Evolutionary conservation across 306 rosid species (phyloP).

Genomic region (Oemleria cerasiformis): DNA sequence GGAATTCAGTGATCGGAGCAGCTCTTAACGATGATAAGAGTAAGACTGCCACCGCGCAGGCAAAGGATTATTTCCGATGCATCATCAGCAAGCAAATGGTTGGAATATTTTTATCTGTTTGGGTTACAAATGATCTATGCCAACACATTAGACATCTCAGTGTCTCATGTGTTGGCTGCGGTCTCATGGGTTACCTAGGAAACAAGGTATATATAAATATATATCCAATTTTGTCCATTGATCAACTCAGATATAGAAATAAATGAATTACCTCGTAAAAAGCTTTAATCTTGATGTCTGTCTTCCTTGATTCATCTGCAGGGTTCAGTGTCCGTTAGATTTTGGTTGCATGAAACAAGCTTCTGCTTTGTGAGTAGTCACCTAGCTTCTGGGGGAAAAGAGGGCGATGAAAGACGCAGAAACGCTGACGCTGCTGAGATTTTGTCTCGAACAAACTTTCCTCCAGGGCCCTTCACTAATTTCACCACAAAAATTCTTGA

Average conservation of each 20-base stretch:
- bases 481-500: conserved; percentile 29
- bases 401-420: conserved; percentile 49
- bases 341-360: conserved; percentile 55
- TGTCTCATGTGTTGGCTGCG: conserved; percentile 63
- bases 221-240: neutral
- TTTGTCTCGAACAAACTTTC: conserved; percentile 48
- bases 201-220: conserved; percentile 45
- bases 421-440: conserved; percentile 56
- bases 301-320: conserved; percentile 8
- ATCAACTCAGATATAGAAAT: no score
- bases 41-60: conserved; percentile 15
- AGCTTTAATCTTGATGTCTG: no score
- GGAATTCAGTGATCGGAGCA: conserved; percentile 26
- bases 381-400: conserved; percentile 63
- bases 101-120: conserved; percentile 54
- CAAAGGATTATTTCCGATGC: conserved; percentile 30
- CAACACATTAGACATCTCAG: conserved; percentile 53
- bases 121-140: conserved; percentile 44
- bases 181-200: conserved; percentile 60
- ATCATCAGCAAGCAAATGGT: conserved; percentile 67
- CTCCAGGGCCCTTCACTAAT: conserved; percentile 39
- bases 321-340: conserved; percentile 69
- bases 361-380: conserved; percentile 67
- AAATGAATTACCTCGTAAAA: no score
- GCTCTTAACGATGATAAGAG: conserved; percentile 12